Evolutionary conservation across 2,329 filamentous ascomycete genomes (phyloP).

Genomic region (Pseudocercospora fuligena): DNA sequence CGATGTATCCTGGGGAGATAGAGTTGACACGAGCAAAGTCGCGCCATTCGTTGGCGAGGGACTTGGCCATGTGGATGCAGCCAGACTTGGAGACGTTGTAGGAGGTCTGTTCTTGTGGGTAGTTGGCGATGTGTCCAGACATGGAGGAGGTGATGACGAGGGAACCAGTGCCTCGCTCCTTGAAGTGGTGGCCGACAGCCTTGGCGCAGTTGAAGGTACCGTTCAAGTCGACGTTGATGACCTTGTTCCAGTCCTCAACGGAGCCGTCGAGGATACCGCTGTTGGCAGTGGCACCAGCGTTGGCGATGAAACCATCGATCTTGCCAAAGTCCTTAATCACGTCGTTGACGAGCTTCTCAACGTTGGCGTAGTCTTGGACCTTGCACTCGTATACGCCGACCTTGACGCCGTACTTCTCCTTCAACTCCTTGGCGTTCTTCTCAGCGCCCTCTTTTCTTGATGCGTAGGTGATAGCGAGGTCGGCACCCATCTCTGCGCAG

Average conservation of each 20-base stretch:
- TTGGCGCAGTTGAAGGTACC: conserved; percentile 85
- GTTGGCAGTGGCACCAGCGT: conserved; percentile 73
- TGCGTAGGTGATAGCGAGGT: conserved; percentile 70
- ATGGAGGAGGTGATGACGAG: conserved; percentile 73
- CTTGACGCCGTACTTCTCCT: conserved; percentile 66
- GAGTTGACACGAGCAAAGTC: conserved; percentile 71
- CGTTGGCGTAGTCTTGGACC: conserved; percentile 61
- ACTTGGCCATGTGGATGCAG: conserved; percentile 62
- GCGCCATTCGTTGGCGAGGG: conserved; percentile 71
- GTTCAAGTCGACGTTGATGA: conserved; percentile 86
- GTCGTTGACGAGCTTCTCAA: conserved; percentile 61
- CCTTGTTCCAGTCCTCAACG: conserved; percentile 73
- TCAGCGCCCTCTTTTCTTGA: conserved; percentile 65
- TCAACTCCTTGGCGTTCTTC: conserved; percentile 68
- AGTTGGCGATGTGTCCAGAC: conserved; percentile 85
- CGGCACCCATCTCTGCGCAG: conserved; percentile 67
- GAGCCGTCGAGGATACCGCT: conserved; percentile 70
- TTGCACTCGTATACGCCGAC: conserved; percentile 70
- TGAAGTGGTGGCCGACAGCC: conserved; percentile 81
- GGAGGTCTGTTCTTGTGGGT: conserved; percentile 71
- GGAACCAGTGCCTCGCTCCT: conserved; percentile 66
- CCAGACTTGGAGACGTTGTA: conserved; percentile 71
- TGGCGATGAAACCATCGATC: conserved; percentile 70
- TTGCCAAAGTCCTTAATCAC: conserved; percentile 72
- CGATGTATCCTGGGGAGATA: conserved; percentile 71